Base-by-base conservation (phyloP, 2,329 filamentous ascomycete species). In the Didymellaceae sp. region DNA sequence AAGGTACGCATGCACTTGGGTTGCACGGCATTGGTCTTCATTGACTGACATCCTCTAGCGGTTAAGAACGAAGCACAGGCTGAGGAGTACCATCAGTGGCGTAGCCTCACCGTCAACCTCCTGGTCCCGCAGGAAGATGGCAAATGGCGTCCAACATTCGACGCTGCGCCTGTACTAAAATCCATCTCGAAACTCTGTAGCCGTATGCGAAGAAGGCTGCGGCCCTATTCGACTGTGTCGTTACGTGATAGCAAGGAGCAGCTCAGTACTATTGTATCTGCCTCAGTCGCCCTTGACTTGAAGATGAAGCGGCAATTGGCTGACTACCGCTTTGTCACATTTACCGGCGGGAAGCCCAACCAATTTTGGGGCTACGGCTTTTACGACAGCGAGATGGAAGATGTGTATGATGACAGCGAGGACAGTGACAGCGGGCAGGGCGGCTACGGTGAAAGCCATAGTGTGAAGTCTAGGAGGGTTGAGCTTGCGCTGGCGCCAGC, bases 381-480 rank as follows among this genome's bases (percentile, higher is more conserved):
- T 48, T 72, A 71, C 34, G 68, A 72, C 14, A 69, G 66, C 22
- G 70, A 72, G 31, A 73, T 73, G 71, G 70, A 72, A 41, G 70
- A 72, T 20, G 58, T 72, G 3, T 68, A 68, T 31, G 64, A 67
- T 11, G 67, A 68, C 8, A 57, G 63, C 11, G 62, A 62, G 6
- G 55, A 60, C 8, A 39, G 57, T 20, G 45, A 45, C 16, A 41
- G 32, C 17, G 55, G 52, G 5, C 33, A 14, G 13, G 38, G 38
- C 21, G 55, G 53, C 21, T 62, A 59, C 22, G 46, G 50, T 13
- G 51, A 50, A 10, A 49, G 22, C 21, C 46, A 46, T 9, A 54
- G 49, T 32, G 47, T 37, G 6, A 63, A 61, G 33, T 46, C 57
- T 5, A 62, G 66, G 42, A 51, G 55, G 35, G 71, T 73, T 1